These are phyloP conservation scores for Solanum phureja DNA, from an alignment of 257 asterid genomes.

Conservation along the genomic window DNA sequence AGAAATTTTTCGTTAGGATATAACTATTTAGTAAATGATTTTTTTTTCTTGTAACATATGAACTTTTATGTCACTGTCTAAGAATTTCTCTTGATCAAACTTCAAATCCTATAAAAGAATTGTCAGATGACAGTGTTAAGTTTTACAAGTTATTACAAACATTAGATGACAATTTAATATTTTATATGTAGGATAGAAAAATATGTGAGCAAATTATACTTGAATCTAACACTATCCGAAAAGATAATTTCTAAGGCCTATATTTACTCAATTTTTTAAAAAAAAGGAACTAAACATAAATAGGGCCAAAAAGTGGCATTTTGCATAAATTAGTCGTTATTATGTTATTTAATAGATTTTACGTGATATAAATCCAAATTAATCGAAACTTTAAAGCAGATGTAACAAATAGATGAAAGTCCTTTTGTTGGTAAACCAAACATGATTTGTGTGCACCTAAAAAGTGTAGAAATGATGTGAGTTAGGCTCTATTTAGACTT, in stretches of 20 bases:
- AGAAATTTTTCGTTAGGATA: too few relatives aligned
- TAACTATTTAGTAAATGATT: neutral
- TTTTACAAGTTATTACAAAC: neutral
- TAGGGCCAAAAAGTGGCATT: neutral
- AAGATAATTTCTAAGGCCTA: neutral
- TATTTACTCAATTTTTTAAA: rapidly evolving
- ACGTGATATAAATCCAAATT: neutral
- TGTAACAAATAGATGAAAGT: too few relatives aligned
- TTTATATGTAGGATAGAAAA: neutral
- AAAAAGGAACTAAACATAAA: neutral
- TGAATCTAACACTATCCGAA: neutral
- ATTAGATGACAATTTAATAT: neutral
- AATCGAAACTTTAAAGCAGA: too few relatives aligned
- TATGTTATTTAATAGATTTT: neutral
- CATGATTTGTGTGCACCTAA: neutral
- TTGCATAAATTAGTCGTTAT: neutral
- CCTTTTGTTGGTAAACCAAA: neutral
- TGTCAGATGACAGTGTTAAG: neutral
- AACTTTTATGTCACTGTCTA: neutral
- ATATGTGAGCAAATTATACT: neutral
- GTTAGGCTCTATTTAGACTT: neutral
- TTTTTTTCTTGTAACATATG: neutral
- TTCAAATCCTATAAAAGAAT: neutral
- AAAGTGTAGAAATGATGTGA: neutral
- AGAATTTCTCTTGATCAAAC: neutral